Evolutionary conservation across 2,329 filamentous ascomycete genomes (phyloP).

Genomic region (Sporothrix variecibatus): DNA sequence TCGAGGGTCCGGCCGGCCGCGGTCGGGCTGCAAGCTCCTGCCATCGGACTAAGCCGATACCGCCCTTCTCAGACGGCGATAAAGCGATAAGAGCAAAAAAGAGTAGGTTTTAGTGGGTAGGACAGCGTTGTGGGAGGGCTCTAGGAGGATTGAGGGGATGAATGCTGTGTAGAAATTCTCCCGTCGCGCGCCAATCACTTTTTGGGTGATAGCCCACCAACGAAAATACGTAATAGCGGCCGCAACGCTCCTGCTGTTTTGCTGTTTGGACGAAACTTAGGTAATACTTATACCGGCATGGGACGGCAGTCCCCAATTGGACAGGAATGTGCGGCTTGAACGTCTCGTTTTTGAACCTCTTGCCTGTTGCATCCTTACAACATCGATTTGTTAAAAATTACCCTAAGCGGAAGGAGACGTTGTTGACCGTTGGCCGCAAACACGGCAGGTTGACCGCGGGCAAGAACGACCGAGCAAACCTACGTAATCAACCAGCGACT

Average conservation of each 20-base stretch:
- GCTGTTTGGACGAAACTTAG: constrained; percentile 3
- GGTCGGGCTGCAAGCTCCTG: background rate
- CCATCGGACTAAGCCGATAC: constrained; percentile 27
- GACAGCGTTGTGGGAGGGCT: background rate
- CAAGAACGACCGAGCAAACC: background rate
- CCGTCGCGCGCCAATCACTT: constrained; percentile 20
- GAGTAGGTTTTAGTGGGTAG: background rate
- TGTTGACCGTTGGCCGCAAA: background rate
- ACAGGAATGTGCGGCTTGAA: background rate
- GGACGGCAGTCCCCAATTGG: background rate
- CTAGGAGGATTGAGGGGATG: background rate
- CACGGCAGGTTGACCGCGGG: background rate
- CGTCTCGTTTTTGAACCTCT: background rate
- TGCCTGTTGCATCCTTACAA: background rate
- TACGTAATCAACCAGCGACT: background rate
- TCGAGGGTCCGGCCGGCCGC: constrained; percentile 25
- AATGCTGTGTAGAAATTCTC: background rate
- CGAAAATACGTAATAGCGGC: constrained; percentile 26
- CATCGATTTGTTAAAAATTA: background rate
- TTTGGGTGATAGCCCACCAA: constrained; percentile 11
- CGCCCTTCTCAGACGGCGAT: constrained; percentile 14
- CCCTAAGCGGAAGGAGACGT: constrained; percentile 6
- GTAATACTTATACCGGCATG: background rate
- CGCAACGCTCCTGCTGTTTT: background rate
- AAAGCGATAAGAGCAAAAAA: constrained; percentile 22